Base-by-base conservation (phyloP, 768 basidiomycete species). In the Lentinula detonsa region DNA sequence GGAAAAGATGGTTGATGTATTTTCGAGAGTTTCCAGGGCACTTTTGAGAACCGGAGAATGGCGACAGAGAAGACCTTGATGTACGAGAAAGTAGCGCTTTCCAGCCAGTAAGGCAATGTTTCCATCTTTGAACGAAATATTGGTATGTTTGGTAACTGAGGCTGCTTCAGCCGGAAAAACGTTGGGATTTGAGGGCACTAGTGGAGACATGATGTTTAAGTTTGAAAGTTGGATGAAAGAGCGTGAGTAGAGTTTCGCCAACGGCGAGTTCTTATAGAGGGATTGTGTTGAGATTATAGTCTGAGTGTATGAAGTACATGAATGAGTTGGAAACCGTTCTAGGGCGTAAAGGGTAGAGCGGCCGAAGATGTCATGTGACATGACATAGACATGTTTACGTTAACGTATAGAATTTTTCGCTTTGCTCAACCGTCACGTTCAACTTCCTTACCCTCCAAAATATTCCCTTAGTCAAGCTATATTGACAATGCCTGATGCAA, bases 101-200 rank as follows among this genome's bases (percentile, higher is more conserved):
- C 76, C 82, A 54, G 85, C 76, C 51, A 87, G 77, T 34, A 92
- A 70, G 15, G 82, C 86, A 46, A 91, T 70, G 65, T 89, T 90
- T 18, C 87, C 90, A 67, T 91, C 89, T 35, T 75, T 73, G 63
- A 91, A 90, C 68, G 75, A 86, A 16, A 90, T 73, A 50, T 81
- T 78, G 16, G 75, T 75, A 67, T 86, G 82, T 61, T 79, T 74
- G 59, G 66, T 72, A 42, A 57, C 42, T n/a, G n/a, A n/a, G n/a
- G n/a, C n/a, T 3, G 16, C 13, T 33, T 46, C 37, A 45, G 8
- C 6, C 23, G 45, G 23, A 37, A 21, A 37, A 8, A 33, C 34
- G 16, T 45, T n/a, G 35, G 45, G 6, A 23, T 2, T 48, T 21
- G 37, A 42, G 33, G 35, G 57, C 9, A 37, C 11, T 42, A 15